These are phyloP conservation scores for Picochlorum sp. DNA, from an alignment of 139 green algal species.

Conservation along the genomic window DNA sequence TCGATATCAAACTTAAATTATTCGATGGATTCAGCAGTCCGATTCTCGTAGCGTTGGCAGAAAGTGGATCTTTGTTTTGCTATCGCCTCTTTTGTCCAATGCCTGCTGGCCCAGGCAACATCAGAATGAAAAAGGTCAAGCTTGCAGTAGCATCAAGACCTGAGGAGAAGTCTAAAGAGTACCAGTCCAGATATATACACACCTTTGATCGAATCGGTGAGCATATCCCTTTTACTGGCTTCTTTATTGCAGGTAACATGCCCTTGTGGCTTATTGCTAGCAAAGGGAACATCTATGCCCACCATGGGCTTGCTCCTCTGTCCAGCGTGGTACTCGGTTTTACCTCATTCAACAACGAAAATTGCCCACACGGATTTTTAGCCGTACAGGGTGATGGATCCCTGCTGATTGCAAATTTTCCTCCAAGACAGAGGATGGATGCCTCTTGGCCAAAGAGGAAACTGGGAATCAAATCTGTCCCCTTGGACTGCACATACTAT, in stretches of 20 bases:
- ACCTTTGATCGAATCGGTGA: slow-evolving; percentile 43
- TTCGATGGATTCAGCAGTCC: too few relatives aligned
- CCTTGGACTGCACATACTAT: slow-evolving; percentile 41
- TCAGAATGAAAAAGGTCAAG: too few relatives aligned
- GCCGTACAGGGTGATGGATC: background rate
- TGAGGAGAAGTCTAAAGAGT: background rate
- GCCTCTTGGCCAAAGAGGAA: slow-evolving; percentile 56
- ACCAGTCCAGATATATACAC: slow-evolving; percentile 8
- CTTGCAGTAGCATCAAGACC: background rate
- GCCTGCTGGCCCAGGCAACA: too few relatives aligned
- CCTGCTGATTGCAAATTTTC: slow-evolving; percentile 64
- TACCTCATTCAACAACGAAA: slow-evolving; percentile 83
- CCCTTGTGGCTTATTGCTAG: slow-evolving; percentile 65
- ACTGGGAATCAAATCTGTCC: slow-evolving; percentile 49
- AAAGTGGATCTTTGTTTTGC: too few relatives aligned
- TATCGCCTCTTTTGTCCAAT: too few relatives aligned
- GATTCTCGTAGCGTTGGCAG: too few relatives aligned
- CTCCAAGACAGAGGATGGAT: slow-evolving; percentile 56
- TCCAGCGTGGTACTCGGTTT: slow-evolving; percentile 41
- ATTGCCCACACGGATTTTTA: slow-evolving; percentile 61
- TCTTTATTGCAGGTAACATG: slow-evolving; percentile 36
- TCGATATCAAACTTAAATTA: background rate
- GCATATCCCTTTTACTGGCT: slow-evolving; percentile 13
- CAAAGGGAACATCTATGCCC: slow-evolving; percentile 45
- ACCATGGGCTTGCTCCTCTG: slow-evolving; percentile 37